Conservation (phyloP, 1,139 yeast genomes). For the Pichia sp. region DNA sequence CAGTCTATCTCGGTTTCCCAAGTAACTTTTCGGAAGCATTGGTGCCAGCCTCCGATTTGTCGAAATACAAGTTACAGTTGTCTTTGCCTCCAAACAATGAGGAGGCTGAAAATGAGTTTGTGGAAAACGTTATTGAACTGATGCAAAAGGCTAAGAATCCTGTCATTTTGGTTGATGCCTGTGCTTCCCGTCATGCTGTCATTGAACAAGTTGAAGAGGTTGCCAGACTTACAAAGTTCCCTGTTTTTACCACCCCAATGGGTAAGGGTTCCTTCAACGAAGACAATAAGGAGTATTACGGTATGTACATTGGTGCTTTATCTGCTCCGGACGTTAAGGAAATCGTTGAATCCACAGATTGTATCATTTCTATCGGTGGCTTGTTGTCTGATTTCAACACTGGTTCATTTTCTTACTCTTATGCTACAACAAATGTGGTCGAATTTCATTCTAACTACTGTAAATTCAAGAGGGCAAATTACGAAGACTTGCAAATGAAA, state of each 20-base stretch:
- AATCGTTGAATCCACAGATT: conserved; percentile 72
- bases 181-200: conserved; percentile 76
- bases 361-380: conserved; percentile 76
- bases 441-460: conserved; percentile 90
- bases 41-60: conserved; percentile 53
- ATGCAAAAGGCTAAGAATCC: conserved; percentile 62
- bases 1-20: conserved; percentile 80
- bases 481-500: conserved; percentile 78
- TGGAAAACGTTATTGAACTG: conserved; percentile 51
- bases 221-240: conserved; percentile 70
- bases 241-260: conserved; percentile 86
- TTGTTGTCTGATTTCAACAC: conserved; percentile 85
- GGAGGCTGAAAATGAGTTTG: conserved; percentile 72
- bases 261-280: conserved; percentile 82
- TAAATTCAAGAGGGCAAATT: conserved; percentile 70
- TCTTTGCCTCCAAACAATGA: conserved; percentile 57
- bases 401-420: conserved; percentile 80
- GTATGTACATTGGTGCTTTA: conserved; percentile 80
- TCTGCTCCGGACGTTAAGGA: conserved; percentile 72
- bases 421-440: conserved; percentile 72
- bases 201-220: conserved; percentile 57
- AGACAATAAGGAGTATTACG: conserved; percentile 70
- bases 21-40: conserved; percentile 69
- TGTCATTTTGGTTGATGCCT: conserved; percentile 77
- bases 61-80: conserved; percentile 49